Base-by-base conservation (phyloP, 2,329 filamentous ascomycete species). In the Xylariaceae sp. region DNA sequence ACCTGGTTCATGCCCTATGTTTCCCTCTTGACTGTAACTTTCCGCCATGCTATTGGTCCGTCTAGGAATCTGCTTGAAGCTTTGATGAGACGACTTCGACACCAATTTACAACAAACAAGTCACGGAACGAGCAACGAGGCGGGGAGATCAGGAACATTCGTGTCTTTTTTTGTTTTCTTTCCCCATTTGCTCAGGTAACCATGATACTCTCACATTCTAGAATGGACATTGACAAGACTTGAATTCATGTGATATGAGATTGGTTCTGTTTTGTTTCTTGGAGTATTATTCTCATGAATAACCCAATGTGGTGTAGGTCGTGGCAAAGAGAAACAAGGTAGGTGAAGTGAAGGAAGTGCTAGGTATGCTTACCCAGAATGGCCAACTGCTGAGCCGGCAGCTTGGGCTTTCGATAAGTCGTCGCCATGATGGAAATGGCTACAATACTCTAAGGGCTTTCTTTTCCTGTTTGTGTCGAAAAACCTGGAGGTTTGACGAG, bases 361-460 rank as follows among this genome's bases (percentile, higher is more conserved):
- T 42, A 27, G 22, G 17, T 55, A 53, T 45, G 64, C 79, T 75
- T 77, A 90, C 87, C 84, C 56, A 95, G 72, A 64, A 95, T 90
- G 39, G 83, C 73, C 63, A 95, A 75, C 72, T 95, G 89, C 76
- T 84, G 81, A 39, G 81, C 75, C 1, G 89, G 89, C 75, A 94
- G 76, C 73, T 83, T 87, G 22, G 82, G 78, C 55, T 66, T 58
- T 50, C 54, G 59, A 18, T 57, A 40, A 5, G 36, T 6, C 45
- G 53, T 62, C 14, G 55, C 47, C 58, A 60, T 60, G 47, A 47
- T 47, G 45, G n/a, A 42, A 12, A 9, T 11, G 47, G 44, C 51
- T 38, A 38, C 12, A 17, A 14, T 6, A 22, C 12, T 39, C 22
- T 27, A 27, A n/a, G n/a, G 22, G 7, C 22, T 22, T 17, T n/a